Evolutionary conservation across 768 basidiomycete genomes (phyloP), one percentile per base, ranked within the genome.

Genomic region (Russula olivacea): DNA sequence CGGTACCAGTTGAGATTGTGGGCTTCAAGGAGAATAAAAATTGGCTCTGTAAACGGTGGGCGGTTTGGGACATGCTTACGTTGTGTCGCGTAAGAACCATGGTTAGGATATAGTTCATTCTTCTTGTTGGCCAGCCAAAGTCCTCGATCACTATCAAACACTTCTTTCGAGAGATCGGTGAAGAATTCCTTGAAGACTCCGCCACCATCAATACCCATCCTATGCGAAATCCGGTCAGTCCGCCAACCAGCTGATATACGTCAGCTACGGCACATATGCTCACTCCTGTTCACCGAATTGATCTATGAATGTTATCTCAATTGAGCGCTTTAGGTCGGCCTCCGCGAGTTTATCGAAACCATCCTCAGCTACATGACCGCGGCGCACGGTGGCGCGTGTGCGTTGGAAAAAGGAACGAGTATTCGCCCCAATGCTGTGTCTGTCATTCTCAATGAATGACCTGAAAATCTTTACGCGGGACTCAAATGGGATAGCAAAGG

Each of bases 161-260:
- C 96, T 72, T 98, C 96, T 70, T 89, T 93, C 61, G 87, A 88
- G 19, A 99, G 74, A 15, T 89, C 91, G 2, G 94, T 99, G 70
- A 98, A 83, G 68, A 98, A 97, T 73, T 98, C 97, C 72, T 98
- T 99, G 79, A 97, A 98, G 5, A 98, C 87, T 0, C 97, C 97
- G 2, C 97, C 95, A 2, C 96, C 95, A 66, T 98, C 96, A 36
- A 98, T 96, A 0, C 95, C 96, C 19, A 88, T 86, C 72, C 89
- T 91, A 63, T 32, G 59, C 70, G 32, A 72, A 52, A 25, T 36
- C 57, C 40, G 61, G 34, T 52, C 58, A 34, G 38, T 48, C 19
- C 19, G 15, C 12, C 32, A 17, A 49, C 3, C 7, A 56, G 10
- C n/a, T 34, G 17, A 11, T 21, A 57, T 47, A 32, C 11, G 21